Percentiles rank a stretch among this genome's conserved stretches.
Conservation (phyloP, 192 early-diverging fungal genomes). For the Backusella mclennaniae region DNA sequence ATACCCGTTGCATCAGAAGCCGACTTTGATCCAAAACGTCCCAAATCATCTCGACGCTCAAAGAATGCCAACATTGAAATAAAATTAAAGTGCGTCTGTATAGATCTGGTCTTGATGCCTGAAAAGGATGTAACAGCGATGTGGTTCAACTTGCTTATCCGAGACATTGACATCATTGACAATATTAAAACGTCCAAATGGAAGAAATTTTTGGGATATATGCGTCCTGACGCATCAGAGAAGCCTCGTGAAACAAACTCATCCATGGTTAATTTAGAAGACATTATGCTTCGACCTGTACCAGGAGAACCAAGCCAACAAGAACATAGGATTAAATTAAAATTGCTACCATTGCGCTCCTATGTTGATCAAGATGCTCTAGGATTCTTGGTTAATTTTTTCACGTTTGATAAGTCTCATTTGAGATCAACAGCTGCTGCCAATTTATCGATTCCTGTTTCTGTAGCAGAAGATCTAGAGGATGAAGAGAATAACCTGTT, state of each 20-base stretch:
- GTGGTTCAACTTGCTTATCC: slow-evolving; percentile 48
- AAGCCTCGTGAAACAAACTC: slow-evolving; percentile 60
- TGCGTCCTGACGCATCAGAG: slow-evolving; percentile 52
- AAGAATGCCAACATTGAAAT: slow-evolving; percentile 55
- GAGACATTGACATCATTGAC: slow-evolving; percentile 76
- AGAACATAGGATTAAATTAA: slow-evolving; percentile 55
- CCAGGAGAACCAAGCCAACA: slow-evolving; percentile 54
- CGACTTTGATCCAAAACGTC: slow-evolving; percentile 19
- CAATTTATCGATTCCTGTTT: slow-evolving; percentile 3
- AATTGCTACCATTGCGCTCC: slow-evolving; percentile 77
- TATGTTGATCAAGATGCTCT: slow-evolving; percentile 95
- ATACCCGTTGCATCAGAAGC: not conserved
- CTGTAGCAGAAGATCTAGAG: slow-evolving; percentile 8
- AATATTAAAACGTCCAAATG: slow-evolving; percentile 70
- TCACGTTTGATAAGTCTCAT: slow-evolving; percentile 51
- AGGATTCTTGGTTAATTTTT: slow-evolving; percentile 78
- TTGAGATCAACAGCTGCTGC: slow-evolving; percentile 16
- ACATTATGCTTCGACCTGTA: slow-evolving; percentile 59
- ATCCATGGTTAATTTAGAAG: slow-evolving; percentile 62
- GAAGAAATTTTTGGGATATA: slow-evolving; percentile 75
- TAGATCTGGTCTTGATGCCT: slow-evolving; percentile 56
- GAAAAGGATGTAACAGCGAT: slow-evolving; percentile 42
- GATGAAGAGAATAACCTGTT: slow-evolving; percentile 28
- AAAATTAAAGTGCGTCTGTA: slow-evolving; percentile 45
- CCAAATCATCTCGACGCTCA: slow-evolving; percentile 23